Percentiles rank a stretch among this genome's conserved stretches.
phyloP scores from a whole-genome alignment of 805 yeast species.

The Henningerozyma blattae region DNA sequence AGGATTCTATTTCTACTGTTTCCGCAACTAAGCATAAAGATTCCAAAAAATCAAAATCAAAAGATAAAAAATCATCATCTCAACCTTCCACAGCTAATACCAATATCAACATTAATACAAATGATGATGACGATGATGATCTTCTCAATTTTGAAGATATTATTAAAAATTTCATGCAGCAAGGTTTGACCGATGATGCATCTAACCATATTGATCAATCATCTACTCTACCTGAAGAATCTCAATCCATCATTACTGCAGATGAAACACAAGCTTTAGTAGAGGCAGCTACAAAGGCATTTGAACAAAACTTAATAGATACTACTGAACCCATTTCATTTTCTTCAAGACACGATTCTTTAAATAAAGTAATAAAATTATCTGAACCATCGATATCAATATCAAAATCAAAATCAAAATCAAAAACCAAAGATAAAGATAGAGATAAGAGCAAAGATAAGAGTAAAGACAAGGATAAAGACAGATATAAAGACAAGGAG shows the following conservation, averaged over 20 bases:
- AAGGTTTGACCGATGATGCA: slow-evolving; percentile 6
- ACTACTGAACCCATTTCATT: too few species aligned
- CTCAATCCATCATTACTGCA: not conserved
- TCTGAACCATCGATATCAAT: too few species aligned
- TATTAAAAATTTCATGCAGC: slow-evolving; percentile 20
- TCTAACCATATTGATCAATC: slow-evolving; percentile 1
- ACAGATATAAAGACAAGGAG: too few species aligned
- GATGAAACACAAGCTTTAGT: slow-evolving; percentile 24
- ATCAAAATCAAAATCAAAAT: not conserved
- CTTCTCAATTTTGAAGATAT: slow-evolving; percentile 21
- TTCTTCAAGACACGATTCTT: too few species aligned
- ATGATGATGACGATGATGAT: slow-evolving; percentile 7
- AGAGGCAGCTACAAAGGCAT: slow-evolving; percentile 24
- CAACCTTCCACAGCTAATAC: not conserved
- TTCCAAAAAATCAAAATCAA: slow-evolving; percentile 4
- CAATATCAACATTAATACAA: not conserved
- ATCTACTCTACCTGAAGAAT: slow-evolving; percentile 14
- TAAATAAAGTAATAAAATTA: too few species aligned
- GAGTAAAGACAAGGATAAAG: too few species aligned
- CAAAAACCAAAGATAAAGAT: not conserved
- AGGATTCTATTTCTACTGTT: too few species aligned
- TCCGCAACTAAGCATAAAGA: too few species aligned
- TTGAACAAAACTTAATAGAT: slow-evolving; percentile 20
- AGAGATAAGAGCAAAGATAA: not conserved
- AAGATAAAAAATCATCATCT: slow-evolving; percentile 4